These are phyloP conservation scores for Xylaria telfairii DNA, from an alignment of 495 filamentous ascomycete species.

Conservation along the genomic window DNA sequence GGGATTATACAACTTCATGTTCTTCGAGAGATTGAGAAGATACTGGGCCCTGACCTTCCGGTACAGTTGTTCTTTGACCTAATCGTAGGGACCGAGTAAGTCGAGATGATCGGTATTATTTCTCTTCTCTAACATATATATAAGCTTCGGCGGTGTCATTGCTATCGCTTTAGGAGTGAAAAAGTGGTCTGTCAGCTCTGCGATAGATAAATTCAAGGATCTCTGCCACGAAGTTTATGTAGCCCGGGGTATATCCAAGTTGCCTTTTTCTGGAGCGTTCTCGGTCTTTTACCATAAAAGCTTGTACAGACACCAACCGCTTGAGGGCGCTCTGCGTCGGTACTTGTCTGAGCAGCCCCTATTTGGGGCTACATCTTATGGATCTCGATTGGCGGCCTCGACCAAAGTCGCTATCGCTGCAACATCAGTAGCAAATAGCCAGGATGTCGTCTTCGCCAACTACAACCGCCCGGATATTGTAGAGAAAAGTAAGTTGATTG, in stretches of 20 bases:
- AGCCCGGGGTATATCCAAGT: conserved; percentile 41
- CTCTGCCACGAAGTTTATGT: conserved; percentile 53
- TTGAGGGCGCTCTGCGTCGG: conserved; percentile 42
- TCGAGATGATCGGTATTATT: background rate
- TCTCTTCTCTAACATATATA: conserved; percentile 14
- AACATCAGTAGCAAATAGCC: conserved; percentile 44
- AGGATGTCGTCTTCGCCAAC: conserved; percentile 55
- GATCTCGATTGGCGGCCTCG: conserved; percentile 33
- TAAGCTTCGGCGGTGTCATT: conserved; percentile 63
- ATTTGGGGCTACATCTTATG: conserved; percentile 46
- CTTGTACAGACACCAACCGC: conserved; percentile 49
- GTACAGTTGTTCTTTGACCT: conserved; percentile 58
- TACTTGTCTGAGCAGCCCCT: conserved; percentile 40
- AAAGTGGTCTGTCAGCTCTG: conserved; percentile 51
- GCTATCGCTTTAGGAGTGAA: conserved; percentile 60
- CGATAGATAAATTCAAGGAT: conserved; percentile 49
- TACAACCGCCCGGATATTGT: conserved; percentile 51
- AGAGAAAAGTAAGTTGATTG: conserved; percentile 19
- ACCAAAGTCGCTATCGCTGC: conserved; percentile 57
- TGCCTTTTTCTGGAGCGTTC: conserved; percentile 44
- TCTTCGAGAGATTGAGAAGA: conserved; percentile 49
- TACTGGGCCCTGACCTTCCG: conserved; percentile 45
- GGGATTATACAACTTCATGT: conserved; percentile 57
- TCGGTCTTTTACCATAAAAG: conserved; percentile 46
- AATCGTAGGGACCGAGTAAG: conserved; percentile 60